Base-by-base conservation (phyloP, 2,329 filamentous ascomycete genomes). In the Gaeumannomyces sp. region DNA sequence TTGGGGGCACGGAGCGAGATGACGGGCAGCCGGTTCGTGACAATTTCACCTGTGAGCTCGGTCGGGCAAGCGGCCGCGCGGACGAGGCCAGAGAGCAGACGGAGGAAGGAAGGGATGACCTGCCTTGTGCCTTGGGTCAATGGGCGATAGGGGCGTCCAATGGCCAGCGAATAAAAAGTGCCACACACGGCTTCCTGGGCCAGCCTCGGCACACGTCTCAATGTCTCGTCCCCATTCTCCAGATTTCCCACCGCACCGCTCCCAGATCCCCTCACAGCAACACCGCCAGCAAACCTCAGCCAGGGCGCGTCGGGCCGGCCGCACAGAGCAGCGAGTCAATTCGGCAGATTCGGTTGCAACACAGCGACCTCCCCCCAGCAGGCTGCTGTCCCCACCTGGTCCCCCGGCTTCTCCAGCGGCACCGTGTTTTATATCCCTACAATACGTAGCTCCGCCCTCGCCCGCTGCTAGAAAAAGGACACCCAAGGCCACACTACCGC, bases 381-480 rank as follows among this genome's bases (percentile, higher is more conserved):
- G 45, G 45, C 45, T n/a, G 45, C 45, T 22, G 22, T 53, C 45
- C 45, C 45, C 45, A 53, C 45, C 45, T n/a, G 11, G 5, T 3
- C 45, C 22, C 45, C 45, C 45, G 45, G 45, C 45, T 53, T 22
- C 45, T n/a, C 45, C 19, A 53, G 45, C 45, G 45, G 45, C 45
- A 53, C 19, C 45, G 45, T 11, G 22, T 53, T 7, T 53, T 53
- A 53, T 53, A 53, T 53, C 45, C 45, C 45, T 61, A 33, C 38
- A 59, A 59, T 64, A 64, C 57, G 45, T 45, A 50, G 58, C 62
- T 50, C 62, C 62, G 62, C 56, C 57, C 16, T 22, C 57, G 31
- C 58, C 28, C 3, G 1, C 59, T 35, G 11, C 29, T 60, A 35
- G 35, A 31, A 35, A 60, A 31, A 38, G 59, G 29, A 29, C 29